Conservation (phyloP, 177 flowering plant genomes). For the Vitis hybrid region DNA sequence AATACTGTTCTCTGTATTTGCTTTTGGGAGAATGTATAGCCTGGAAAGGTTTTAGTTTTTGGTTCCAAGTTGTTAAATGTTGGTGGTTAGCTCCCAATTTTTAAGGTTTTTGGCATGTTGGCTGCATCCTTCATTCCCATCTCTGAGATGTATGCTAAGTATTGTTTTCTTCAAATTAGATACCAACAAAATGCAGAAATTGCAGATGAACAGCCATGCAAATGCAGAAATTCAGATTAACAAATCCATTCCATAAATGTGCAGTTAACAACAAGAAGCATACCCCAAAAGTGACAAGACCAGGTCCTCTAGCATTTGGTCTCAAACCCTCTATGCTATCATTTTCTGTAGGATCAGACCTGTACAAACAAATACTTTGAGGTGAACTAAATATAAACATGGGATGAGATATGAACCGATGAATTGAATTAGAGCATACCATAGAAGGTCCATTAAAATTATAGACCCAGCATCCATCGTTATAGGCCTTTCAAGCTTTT, state of each 20-base stretch:
- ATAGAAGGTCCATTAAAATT: slow-evolving; percentile 88
- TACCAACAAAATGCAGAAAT: no score
- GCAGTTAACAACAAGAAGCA: slow-evolving; percentile 10
- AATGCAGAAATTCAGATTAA: background rate
- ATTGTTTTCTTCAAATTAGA: no score
- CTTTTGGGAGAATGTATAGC: no score
- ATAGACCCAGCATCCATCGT: slow-evolving; percentile 98
- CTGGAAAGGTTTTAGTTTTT: no score
- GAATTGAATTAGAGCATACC: slow-evolving; percentile 41
- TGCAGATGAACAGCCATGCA: background rate
- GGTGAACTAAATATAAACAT: background rate
- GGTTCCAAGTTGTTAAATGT: no score
- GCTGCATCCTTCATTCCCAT: no score
- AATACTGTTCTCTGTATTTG: no score
- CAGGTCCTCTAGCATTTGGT: slow-evolving; percentile 99
- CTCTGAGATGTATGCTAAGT: no score
- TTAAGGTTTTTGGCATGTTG: no score
- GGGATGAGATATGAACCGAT: background rate
- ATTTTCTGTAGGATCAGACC: slow-evolving; percentile 99
- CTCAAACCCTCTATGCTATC: slow-evolving; percentile 96
- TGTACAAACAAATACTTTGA: slow-evolving; percentile 24
- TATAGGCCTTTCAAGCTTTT: slow-evolving; percentile 96
- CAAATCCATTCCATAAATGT: background rate
- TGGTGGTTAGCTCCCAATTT: no score
- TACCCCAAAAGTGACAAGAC: slow-evolving; percentile 98